A percentile compares a stretch with the other conserved stretches of the same genome.
Evolutionary conservation across 1,284 basidiomycete genomes (phyloP).

Genomic region (Ganoderma sinense): DNA sequence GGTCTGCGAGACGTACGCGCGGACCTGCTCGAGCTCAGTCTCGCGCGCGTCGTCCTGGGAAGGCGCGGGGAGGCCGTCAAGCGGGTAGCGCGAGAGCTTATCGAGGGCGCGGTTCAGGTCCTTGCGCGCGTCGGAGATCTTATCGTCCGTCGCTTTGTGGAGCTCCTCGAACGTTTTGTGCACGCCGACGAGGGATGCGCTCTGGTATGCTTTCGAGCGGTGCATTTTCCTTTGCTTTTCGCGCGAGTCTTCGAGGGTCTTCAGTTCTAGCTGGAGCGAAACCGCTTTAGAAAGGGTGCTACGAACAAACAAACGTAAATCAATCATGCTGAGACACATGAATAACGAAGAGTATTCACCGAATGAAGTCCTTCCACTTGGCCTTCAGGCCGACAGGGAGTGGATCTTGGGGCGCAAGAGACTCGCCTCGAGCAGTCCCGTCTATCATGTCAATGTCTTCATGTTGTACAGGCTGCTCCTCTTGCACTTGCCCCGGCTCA

Average conservation of each 20-base stretch:
- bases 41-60: slow-evolving; percentile 2
- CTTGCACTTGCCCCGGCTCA: slow-evolving; percentile 2
- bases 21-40: slow-evolving; percentile 10
- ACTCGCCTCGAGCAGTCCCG: not conserved
- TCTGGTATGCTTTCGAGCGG: slow-evolving; percentile 14
- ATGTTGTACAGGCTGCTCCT: not conserved
- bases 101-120: slow-evolving; percentile 19
- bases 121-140: slow-evolving; percentile 10
- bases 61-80: slow-evolving; percentile 11
- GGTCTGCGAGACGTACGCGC: slow-evolving; percentile 7
- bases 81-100: slow-evolving; percentile 15
- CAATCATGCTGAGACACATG: not conserved
- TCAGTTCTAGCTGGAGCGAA: slow-evolving; percentile 11
- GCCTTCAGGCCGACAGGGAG: not conserved
- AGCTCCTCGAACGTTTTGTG: slow-evolving; percentile 15
- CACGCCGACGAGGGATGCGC: slow-evolving; percentile 21
- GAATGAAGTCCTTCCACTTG: slow-evolving; percentile 24
- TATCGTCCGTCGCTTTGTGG: slow-evolving; percentile 12
- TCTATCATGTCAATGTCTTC: slow-evolving; percentile 9
- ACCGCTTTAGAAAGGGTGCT: slow-evolving; percentile 28
- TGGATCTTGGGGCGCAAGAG: not conserved
- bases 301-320: too few relatives aligned
- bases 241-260: slow-evolving; percentile 10
- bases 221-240: slow-evolving; percentile 19
- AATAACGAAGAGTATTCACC: slow-evolving; percentile 12